A percentile compares a stretch with the other conserved stretches of the same genome.
Conservation (phyloP, 208 protist genomes). For the Acanthamoeba culbertsoni region DNA sequence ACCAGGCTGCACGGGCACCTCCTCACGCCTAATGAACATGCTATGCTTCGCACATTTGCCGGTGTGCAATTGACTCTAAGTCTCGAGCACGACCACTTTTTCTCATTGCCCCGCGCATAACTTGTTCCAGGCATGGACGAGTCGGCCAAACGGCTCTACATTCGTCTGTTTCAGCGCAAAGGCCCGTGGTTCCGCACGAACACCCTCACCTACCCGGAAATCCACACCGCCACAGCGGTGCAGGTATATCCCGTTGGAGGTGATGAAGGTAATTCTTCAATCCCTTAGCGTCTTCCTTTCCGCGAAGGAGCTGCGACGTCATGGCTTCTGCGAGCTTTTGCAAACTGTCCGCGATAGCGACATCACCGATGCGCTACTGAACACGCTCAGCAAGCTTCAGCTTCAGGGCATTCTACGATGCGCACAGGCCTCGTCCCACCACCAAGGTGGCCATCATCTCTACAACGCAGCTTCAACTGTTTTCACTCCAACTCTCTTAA, state of each 20-base stretch:
- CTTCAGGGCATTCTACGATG: neutral
- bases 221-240: neutral
- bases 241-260: neutral
- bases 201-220: neutral
- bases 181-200: neutral
- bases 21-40: neutral
- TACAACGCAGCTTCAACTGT: neutral
- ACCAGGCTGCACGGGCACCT: neutral
- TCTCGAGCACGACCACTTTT: neutral
- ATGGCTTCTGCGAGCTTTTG: neutral
- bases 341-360: neutral
- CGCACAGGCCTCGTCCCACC: neutral
- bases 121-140: neutral
- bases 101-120: neutral
- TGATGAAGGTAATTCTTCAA: neutral
- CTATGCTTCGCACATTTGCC: neutral
- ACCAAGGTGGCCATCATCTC: neutral
- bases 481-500: no score
- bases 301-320: neutral
- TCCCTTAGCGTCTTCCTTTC: no score
- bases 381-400: neutral
- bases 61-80: neutral
- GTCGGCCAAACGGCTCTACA: neutral
- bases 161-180: conserved; percentile 49
- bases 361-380: neutral